Base-by-base conservation (phyloP, 1,284 basidiomycete species). In the Ganoderma meredithae region DNA sequence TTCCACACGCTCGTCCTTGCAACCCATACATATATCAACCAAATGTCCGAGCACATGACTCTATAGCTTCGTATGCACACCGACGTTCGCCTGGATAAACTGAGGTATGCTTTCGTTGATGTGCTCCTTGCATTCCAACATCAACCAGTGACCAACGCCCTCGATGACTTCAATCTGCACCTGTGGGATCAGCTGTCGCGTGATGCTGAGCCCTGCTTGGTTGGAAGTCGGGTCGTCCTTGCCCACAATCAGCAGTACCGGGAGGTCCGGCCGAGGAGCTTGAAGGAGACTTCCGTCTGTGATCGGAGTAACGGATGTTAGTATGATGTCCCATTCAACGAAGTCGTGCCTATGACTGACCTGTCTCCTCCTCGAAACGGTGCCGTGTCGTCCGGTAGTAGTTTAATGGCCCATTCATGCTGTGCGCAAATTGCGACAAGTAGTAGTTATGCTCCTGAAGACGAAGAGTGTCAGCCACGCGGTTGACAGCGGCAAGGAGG, bases 381-480 rank as follows among this genome's bases (percentile, higher is more conserved):
- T 81, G 69, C 70, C 83, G 82, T 19, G 80, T 78, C 2, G 90
- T 91, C 36, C 90, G 85, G 71, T 93, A 93, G 76, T 92, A 93
- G 67, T 89, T 90, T 13, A 92, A 77, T 2, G 91, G 89, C 0
- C 90, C 90, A 27, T 82, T 81, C 87, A 93, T 88, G n/a, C 86
- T 85, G 69, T 83, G 80, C 22, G 78, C 73, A 22, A 85, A 82
- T 66, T 84, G 79, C 13, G 81, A 75, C 19, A 82, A 25, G 71
- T 90, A 88, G 69, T 85, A 84, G 27, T 82, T 73, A 25, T 86
- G 78, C 73, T 91, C 89, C 88, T 90, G 69, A 25, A 62, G 13
- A n/a, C 31, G 41, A 31, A 19, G 39, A 33, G 36, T 7, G 49
- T 61, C 49, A 47, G 56, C 43, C 12, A 27, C 7, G 52, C 55